phyloP scores from a whole-genome alignment of 805 yeast species.

The Starmerella cellae region DNA sequence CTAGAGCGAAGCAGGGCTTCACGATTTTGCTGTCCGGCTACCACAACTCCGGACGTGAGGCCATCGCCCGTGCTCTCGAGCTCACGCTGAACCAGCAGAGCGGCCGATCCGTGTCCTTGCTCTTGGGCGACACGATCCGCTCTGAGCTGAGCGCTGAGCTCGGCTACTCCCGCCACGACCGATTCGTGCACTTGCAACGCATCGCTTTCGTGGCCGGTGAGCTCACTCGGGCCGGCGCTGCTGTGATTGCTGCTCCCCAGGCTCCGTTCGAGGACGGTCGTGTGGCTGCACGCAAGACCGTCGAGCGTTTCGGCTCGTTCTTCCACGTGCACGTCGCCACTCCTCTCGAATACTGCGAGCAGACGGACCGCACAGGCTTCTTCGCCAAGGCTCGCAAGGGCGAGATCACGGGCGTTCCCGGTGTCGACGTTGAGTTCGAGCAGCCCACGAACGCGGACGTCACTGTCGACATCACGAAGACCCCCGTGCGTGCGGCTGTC shows the following conservation, averaged over 20 bases:
- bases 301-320: conserved; percentile 40
- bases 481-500: conserved; percentile 54
- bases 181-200: conserved; percentile 32
- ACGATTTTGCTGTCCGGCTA: conserved; percentile 53
- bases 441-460: conserved; percentile 45
- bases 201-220: conserved; percentile 59
- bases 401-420: conserved; percentile 37
- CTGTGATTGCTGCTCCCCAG: conserved; percentile 58
- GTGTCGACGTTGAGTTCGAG: conserved; percentile 37
- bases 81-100: conserved; percentile 85
- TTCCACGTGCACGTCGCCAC: conserved; percentile 41
- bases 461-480: conserved; percentile 40
- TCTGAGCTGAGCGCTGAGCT: conserved; percentile 31
- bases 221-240: conserved; percentile 79
- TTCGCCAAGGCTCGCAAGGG: conserved; percentile 35
- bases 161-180: conserved; percentile 31
- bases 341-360: conserved; percentile 34
- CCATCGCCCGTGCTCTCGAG: conserved; percentile 70
- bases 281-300: conserved; percentile 31
- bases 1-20: conserved; percentile 81
- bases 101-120: conserved; percentile 61
- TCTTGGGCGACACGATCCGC: conserved; percentile 36
- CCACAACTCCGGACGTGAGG: conserved; percentile 46
- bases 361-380: conserved; percentile 40
- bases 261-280: conserved; percentile 37